Percentiles rank a stretch among this genome's conserved stretches.
Evolutionary conservation across 2,329 filamentous ascomycete species (phyloP).

Genomic region (Leptographium radiaticola): DNA sequence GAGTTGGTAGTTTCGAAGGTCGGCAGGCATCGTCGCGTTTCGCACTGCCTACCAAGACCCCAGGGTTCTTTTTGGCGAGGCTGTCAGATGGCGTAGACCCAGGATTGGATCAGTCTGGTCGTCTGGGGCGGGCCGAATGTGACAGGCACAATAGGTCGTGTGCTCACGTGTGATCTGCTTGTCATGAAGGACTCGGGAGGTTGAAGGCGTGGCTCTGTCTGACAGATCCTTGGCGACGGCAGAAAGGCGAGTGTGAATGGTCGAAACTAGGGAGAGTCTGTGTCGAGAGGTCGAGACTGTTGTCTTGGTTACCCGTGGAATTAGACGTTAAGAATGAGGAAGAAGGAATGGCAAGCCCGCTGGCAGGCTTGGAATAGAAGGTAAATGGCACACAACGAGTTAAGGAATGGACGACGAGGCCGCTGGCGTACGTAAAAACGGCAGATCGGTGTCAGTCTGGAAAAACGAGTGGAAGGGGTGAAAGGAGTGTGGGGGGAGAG

Average conservation of each 20-base stretch:
- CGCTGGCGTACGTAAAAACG: neutral
- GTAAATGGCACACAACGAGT: neutral
- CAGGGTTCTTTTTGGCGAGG: neutral
- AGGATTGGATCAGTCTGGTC: too few species aligned
- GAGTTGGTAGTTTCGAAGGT: slow-evolving; percentile 12
- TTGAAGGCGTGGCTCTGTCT: too few species aligned
- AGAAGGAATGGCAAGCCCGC: slow-evolving; percentile 42
- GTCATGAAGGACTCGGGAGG: too few species aligned
- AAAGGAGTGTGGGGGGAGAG: slow-evolving; percentile 6
- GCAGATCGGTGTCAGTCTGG: neutral
- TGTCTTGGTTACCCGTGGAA: neutral
- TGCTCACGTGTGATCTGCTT: too few species aligned
- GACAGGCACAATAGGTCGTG: too few species aligned
- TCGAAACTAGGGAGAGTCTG: too few species aligned
- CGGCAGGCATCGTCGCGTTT: slow-evolving; percentile 10
- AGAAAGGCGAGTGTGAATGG: too few species aligned
- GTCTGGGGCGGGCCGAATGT: too few species aligned
- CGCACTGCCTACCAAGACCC: neutral
- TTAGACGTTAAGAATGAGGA: neutral
- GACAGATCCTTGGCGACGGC: too few species aligned
- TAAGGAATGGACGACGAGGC: slow-evolving; percentile 10
- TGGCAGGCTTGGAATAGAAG: slow-evolving; percentile 30
- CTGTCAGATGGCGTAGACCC: neutral
- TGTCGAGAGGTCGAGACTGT: too few species aligned
- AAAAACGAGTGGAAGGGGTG: slow-evolving; percentile 7